A percentile compares a stretch with the other conserved stretches of the same genome.
These are phyloP conservation scores for Malus sieversii DNA, from an alignment of 306 rosid species.

Conservation along the genomic window DNA sequence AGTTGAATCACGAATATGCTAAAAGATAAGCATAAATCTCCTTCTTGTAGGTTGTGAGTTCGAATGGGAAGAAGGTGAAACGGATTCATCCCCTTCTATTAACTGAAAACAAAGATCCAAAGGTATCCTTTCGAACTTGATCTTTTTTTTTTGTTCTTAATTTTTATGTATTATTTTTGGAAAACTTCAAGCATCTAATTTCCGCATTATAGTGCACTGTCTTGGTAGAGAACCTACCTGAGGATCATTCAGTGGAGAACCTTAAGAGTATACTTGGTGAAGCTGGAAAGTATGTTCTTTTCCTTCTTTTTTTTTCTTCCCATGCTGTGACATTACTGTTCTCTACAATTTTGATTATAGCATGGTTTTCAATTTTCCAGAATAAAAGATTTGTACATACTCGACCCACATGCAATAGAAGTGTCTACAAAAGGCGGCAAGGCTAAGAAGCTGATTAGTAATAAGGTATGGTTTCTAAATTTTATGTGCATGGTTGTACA, in stretches of 20 bases:
- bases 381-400: constrained; percentile 51
- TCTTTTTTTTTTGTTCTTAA: not conserved
- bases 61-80: constrained; percentile 76
- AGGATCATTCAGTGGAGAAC: constrained; percentile 76
- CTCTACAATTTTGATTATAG: constrained; percentile 11
- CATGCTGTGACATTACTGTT: not conserved
- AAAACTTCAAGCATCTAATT: constrained; percentile 30
- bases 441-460: constrained; percentile 46
- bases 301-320: not conserved
- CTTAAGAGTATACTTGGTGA: constrained; percentile 57
- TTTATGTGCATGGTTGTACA: not conserved
- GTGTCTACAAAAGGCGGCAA: constrained; percentile 47
- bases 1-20: constrained; percentile 18
- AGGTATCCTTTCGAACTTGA: constrained; percentile 47
- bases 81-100: constrained; percentile 57
- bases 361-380: constrained; percentile 37
- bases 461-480: constrained; percentile 44
- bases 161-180: not conserved
- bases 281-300: constrained; percentile 72
- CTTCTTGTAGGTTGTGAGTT: constrained; percentile 60
- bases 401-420: constrained; percentile 45
- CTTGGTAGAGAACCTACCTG: constrained; percentile 87
- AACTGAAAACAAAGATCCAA: constrained; percentile 50
- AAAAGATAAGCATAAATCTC: constrained; percentile 2
- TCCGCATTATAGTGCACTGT: constrained; percentile 73